Evolutionary conservation across 169 alveolate species (phyloP), one percentile per base, ranked within the genome.

Genomic region (Condylostoma magnum): DNA sequence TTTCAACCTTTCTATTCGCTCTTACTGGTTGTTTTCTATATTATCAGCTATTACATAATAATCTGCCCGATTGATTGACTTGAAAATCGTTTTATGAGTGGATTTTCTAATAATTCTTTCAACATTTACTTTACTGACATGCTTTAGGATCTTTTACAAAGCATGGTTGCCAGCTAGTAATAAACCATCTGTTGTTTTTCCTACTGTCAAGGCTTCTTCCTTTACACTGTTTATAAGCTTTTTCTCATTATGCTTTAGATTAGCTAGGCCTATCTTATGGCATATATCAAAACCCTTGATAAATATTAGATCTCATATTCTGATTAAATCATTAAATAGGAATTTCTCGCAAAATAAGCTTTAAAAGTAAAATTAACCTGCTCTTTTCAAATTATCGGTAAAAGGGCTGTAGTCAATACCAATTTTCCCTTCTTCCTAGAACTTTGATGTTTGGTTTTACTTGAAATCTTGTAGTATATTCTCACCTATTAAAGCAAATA

Each of bases 361-460:
- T 44, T 18, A 43, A 63, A 25, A 63, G 10, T 37, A 44, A 28
- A n/a, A 15, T 38, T 31, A 22, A 2, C 50, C 73, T 6, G 46
- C 15, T 63, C 33, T 63, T 22, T 43, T 63, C 15, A 63, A 28
- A 38, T 18, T 8, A 22, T 2, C 30, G 6, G 15, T 46, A 28
- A 63, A 63, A 18, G 73, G 58, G 2, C 38, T 41, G n/a, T 18
- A 43, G 33, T 63, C 73, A 44, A n/a, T n/a, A n/a, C n/a, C n/a
- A n/a, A n/a, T n/a, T 22, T 25, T 43, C 46, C 46, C 33, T 33
- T 63, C 12, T 20, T 43, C 2, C 31, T 44, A 12, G 34, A 25
- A 3, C 30, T 43, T 44, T 33, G 27, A 6, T 36, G 58, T 4
- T 43, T 44, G 33, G 22, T 22, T 22, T 20, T 20, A 28, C 10